Evolutionary conservation across 805 yeast genomes (phyloP).

Genomic region (Schwanniomyces occidentalis): DNA sequence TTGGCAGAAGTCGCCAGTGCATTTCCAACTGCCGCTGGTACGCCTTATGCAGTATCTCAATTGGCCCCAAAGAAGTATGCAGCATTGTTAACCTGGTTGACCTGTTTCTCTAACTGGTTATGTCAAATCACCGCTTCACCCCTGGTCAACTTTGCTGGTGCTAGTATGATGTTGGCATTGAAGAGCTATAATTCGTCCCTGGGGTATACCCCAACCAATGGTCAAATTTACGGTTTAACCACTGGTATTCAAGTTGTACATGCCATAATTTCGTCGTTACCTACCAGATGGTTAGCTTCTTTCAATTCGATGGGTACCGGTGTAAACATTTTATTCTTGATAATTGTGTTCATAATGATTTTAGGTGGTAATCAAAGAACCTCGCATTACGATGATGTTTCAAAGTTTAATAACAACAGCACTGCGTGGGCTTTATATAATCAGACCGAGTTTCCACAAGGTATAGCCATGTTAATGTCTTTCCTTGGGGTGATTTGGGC

Average conservation of each 20-base stretch:
- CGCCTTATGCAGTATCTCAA: constrained; percentile 67
- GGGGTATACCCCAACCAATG: constrained; percentile 43
- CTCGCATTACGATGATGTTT: constrained; percentile 13
- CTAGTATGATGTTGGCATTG: constrained; percentile 56
- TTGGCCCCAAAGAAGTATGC: constrained; percentile 56
- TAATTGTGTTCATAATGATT: constrained; percentile 53
- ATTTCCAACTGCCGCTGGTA: constrained; percentile 68
- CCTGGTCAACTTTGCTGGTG: constrained; percentile 58
- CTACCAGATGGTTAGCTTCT: constrained; percentile 54
- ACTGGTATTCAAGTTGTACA: constrained; percentile 51
- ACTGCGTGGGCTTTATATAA: constrained; percentile 57
- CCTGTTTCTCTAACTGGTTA: constrained; percentile 66
- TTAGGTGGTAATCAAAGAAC: constrained; percentile 52
- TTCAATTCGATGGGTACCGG: constrained; percentile 52
- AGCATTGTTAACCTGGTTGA: constrained; percentile 59
- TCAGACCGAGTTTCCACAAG: constrained; percentile 64
- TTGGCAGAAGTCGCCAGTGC: constrained; percentile 68
- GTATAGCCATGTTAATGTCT: constrained; percentile 56
- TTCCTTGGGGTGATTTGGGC: constrained; percentile 68
- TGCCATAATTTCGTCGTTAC: constrained; percentile 49
- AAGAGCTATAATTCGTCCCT: constrained; percentile 38
- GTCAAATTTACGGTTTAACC: constrained; percentile 53
- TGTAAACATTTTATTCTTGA: constrained; percentile 49
- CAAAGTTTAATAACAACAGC: constrained; percentile 51
- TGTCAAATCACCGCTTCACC: constrained; percentile 65